phyloP scores from a whole-genome alignment of 129 eudicot species.

The Glebionis coronaria region DNA sequence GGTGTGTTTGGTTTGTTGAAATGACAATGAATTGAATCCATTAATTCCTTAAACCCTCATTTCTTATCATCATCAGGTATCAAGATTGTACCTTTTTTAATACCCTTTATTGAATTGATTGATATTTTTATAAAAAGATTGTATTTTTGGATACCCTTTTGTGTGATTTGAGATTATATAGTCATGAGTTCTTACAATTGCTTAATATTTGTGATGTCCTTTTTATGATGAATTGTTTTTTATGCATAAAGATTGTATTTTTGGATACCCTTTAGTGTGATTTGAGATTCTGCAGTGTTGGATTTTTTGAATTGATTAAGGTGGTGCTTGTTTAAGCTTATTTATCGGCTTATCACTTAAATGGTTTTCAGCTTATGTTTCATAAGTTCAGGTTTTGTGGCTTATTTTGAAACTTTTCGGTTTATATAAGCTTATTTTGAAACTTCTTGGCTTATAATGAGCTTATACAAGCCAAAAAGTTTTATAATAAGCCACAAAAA shows the following conservation, averaged over 20 bases:
- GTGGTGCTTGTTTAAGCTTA: no score
- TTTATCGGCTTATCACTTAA: no score
- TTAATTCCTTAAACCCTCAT: slow-evolving; percentile 34
- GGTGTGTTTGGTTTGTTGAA: no score
- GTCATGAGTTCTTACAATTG: background rate
- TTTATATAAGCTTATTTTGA: no score
- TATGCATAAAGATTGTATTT: slow-evolving; percentile 4
- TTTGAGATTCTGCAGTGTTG: background rate
- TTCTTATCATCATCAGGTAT: slow-evolving; percentile 37
- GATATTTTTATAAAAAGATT: background rate
- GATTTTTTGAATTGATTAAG: background rate
- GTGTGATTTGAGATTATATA: background rate
- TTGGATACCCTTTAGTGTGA: background rate
- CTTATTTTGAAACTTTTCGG: no score
- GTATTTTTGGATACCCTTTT: slow-evolving; percentile 2
- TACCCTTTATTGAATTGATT: background rate
- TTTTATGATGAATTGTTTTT: background rate
- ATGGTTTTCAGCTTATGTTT: no score
- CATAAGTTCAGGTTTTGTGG: no score
- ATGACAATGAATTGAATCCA: no score
- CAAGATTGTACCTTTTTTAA: background rate
- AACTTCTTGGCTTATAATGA: no score
- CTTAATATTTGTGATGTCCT: background rate
- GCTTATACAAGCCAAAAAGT: no score
- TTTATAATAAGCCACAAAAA: no score